Evolutionary conservation across 352 stramenopile species (phyloP).

Genomic region (Pythium monospermum): DNA sequence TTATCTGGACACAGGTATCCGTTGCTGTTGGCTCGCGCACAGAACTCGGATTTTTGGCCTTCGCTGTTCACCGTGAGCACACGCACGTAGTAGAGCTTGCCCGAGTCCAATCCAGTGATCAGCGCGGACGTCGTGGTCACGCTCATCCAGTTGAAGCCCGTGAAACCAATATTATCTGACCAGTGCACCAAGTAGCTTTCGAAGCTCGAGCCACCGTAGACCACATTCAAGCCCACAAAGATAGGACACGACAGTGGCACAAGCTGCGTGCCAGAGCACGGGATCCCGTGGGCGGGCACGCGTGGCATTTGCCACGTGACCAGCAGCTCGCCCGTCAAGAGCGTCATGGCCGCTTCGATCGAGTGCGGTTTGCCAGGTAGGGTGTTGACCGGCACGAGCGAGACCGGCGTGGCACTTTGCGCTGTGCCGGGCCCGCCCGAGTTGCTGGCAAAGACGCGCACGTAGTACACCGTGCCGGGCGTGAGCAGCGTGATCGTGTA

Average conservation of each 20-base stretch:
- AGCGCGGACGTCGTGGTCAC: slow-evolving; percentile 56
- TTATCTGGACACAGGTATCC: slow-evolving; percentile 70
- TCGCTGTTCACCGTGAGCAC: slow-evolving; percentile 81
- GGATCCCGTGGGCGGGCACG: slow-evolving; percentile 60
- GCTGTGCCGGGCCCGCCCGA: slow-evolving; percentile 41
- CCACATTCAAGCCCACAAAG: slow-evolving; percentile 77
- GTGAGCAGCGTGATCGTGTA: slow-evolving; percentile 84
- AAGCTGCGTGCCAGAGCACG: slow-evolving; percentile 56
- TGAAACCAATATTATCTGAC: slow-evolving; percentile 59
- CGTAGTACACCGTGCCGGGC: slow-evolving; percentile 80
- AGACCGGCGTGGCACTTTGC: slow-evolving; percentile 47
- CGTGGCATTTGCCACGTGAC: slow-evolving; percentile 61
- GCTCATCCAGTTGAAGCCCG: slow-evolving; percentile 61
- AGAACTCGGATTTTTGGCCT: slow-evolving; percentile 71
- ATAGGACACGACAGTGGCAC: slow-evolving; percentile 50
- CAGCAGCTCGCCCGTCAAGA: slow-evolving; percentile 30
- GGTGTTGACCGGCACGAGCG: slow-evolving; percentile 45
- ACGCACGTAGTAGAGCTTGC: slow-evolving; percentile 74
- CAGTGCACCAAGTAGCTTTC: slow-evolving; percentile 94
- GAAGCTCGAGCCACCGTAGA: slow-evolving; percentile 87
- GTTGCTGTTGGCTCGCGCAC: slow-evolving; percentile 41
- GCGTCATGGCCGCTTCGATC: slow-evolving; percentile 29
- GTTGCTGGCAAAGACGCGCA: slow-evolving; percentile 85
- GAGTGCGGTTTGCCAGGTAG: slow-evolving; percentile 65
- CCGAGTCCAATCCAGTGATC: slow-evolving; percentile 58